A percentile compares a stretch with the other conserved stretches of the same genome.
These are phyloP conservation scores for Psilocybe sp. DNA, from an alignment of 768 basidiomycete species.

Conservation along the genomic window DNA sequence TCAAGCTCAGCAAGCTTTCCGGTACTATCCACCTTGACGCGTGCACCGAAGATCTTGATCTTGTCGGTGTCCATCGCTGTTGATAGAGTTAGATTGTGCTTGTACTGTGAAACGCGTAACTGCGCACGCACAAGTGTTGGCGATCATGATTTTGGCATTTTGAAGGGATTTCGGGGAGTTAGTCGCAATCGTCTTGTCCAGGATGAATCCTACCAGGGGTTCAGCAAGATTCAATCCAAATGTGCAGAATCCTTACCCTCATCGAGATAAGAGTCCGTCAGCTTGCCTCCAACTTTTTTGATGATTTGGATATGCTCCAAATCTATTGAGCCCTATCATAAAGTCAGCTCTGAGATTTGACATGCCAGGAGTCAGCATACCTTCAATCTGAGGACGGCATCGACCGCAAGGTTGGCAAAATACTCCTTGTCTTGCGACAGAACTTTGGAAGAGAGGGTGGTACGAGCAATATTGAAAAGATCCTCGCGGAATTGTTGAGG, in stretches of 20 bases:
- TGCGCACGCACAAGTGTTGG: constrained; percentile 86
- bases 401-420: constrained; percentile 96
- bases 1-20: constrained; percentile 98
- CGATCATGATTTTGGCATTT: constrained; percentile 93
- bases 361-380: constrained; percentile 28
- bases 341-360: neutral
- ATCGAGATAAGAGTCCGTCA: constrained; percentile 96
- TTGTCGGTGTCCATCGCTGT: constrained; percentile 99
- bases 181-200: constrained; percentile 92
- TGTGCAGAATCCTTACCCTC: constrained; percentile 58
- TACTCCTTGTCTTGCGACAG: constrained; percentile 96
- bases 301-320: constrained; percentile 99
- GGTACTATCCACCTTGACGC: constrained; percentile 93
- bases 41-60: constrained; percentile 98
- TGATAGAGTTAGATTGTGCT: constrained; percentile 1
- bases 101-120: neutral
- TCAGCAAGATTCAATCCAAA: neutral
- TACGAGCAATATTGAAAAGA: constrained; percentile 94
- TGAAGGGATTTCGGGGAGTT: constrained; percentile 95
- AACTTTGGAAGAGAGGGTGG: constrained; percentile 95
- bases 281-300: constrained; percentile 99
- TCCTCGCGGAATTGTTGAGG: constrained; percentile 78
- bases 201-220: constrained; percentile 75
- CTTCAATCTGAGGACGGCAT: constrained; percentile 91
- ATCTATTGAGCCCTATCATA: constrained; percentile 84